Evolutionary conservation across 2,329 filamentous ascomycete species (phyloP), one percentile per base, ranked within the genome.

Genomic region (Aphanoascus verrucosus): DNA sequence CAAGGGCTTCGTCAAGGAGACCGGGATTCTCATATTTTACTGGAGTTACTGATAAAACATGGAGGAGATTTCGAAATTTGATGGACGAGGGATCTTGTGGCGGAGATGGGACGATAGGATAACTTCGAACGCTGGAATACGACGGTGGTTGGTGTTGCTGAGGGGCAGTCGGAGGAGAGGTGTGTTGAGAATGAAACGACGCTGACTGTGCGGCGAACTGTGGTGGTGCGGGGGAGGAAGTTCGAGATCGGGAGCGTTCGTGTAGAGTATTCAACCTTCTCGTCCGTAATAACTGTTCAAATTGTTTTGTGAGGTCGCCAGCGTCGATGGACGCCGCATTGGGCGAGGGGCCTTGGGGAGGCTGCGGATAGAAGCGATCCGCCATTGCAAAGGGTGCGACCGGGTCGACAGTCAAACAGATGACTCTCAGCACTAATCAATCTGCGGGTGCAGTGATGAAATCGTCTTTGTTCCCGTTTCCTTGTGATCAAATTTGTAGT

Each of bases 11-110:
- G 66, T 98, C 93, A 50, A 98, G 75, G 9, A 97, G 74, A 35
- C 93, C 93, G 0, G 93, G 91, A 69, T 98, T 97, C 70, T 98
- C 93, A 73, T 94, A 98, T 67, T 91, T 93, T 17, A 84, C 86
- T 15, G 93, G 93, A 44, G 89, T 95, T 55, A 86, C 78, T 14
- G 91, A 95, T 17, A 97, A 73, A 17, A 87, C 88, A 60, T 94
- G 80, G 43, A 97, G 78, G 57, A 94, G 79, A 70, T 85, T 94
- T 61, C 85, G 79, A 62, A 90, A 89, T 61, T 86, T 87, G 57
- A 86, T 77, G 0, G 84, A 86, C 17, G 79, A 75, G 53, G 78
- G 72, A 67, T 91, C 86, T 63, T 80, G 76, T 5, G 93, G 91
- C 20, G 88, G 78, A 11, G 84, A 84, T 2, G 93, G 90, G 49